Base-by-base conservation (phyloP, 78 protist genomes). In the Guillardia theta region DNA sequence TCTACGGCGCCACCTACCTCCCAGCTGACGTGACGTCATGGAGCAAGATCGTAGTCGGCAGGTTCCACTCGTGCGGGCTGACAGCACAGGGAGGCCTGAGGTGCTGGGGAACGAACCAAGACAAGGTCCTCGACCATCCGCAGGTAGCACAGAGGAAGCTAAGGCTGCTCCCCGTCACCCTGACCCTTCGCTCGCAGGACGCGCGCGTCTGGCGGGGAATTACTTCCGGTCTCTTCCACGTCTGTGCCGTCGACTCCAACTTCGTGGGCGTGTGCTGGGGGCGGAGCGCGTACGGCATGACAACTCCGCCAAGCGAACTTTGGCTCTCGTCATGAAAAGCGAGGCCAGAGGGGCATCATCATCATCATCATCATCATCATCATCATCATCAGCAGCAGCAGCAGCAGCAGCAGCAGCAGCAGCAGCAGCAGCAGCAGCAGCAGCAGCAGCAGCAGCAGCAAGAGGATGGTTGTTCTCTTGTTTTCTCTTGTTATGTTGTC, bases 51-150 rank as follows among this genome's bases (percentile, higher is more conserved):
- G 90, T 30, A n/a, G 90, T 78, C 12, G 90, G 90, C 48, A 3
- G 90, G 43, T 36, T 27, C 24, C 90, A 78, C 90, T n/a, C 90
- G 90, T 78, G 90, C 90, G 90, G 44, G 43, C 43, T 78, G 24
- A 43, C 53, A 36, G 4, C 44, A 3, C 41, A 78, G 15, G 90
- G 90, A 30, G 50, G 90, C 44, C 19, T 43, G 50, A 45, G 90
- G 0, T 78, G 90, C 90, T 78, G 90, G 90, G 90, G 90, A 45
- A 36, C 83, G n/a, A 70, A 70, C 83, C 83, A 70, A 24, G 83
- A 70, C 83, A 43, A 43, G n/a, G 83, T 43, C 9, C n/a, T 24
- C 41, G 41, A 24, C 1, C 46, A 36, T 36, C 83, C 83, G 0
- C 46, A 33, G 45, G 83, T 33, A 1, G 33, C 33, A 1, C 27